Evolutionary conservation across 2,329 filamentous ascomycete genomes (phyloP).

Genomic region (Xylariaceae sp.): DNA sequence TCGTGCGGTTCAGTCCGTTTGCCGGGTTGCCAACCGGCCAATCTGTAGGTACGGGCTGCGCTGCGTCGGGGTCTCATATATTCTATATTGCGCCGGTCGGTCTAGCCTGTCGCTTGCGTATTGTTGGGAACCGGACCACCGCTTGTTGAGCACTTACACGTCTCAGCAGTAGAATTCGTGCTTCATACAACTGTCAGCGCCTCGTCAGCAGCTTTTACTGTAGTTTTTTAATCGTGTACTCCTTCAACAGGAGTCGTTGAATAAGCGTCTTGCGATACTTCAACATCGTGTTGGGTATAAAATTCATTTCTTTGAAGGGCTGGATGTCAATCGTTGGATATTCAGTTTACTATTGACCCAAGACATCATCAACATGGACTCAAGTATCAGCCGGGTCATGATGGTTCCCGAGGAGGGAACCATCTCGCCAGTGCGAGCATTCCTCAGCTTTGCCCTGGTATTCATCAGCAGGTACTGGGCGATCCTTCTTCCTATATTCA

Average conservation of each 20-base stretch:
- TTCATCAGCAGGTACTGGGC: conserved; percentile 43
- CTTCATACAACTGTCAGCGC: conserved; percentile 25
- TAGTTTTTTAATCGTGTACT: conserved; percentile 6
- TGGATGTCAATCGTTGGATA: neutral
- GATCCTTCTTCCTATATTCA: conserved; percentile 38
- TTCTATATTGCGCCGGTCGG: conserved; percentile 23
- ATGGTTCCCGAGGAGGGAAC: conserved; percentile 34
- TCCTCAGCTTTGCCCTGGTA: conserved; percentile 40
- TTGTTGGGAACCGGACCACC: conserved; percentile 11
- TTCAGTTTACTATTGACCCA: neutral
- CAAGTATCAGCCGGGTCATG: conserved; percentile 15
- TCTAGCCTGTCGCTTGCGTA: conserved; percentile 12
- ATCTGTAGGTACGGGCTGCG: conserved; percentile 26
- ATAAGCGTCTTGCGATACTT: conserved; percentile 14
- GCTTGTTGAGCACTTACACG: conserved; percentile 18
- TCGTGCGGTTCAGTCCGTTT: too few species aligned
- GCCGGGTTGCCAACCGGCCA: conserved; percentile 10
- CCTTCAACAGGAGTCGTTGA: conserved; percentile 37
- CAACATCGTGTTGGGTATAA: conserved; percentile 13
- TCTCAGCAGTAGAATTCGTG: conserved; percentile 15
- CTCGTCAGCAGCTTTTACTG: conserved; percentile 10
- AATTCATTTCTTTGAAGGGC: conserved; percentile 4
- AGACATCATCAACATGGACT: conserved; percentile 20
- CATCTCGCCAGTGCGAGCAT: conserved; percentile 36
- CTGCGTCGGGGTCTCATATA: conserved; percentile 32